Evolutionary conservation across 2,329 filamentous ascomycete genomes (phyloP).

Genomic region (Penicillium hordei): DNA sequence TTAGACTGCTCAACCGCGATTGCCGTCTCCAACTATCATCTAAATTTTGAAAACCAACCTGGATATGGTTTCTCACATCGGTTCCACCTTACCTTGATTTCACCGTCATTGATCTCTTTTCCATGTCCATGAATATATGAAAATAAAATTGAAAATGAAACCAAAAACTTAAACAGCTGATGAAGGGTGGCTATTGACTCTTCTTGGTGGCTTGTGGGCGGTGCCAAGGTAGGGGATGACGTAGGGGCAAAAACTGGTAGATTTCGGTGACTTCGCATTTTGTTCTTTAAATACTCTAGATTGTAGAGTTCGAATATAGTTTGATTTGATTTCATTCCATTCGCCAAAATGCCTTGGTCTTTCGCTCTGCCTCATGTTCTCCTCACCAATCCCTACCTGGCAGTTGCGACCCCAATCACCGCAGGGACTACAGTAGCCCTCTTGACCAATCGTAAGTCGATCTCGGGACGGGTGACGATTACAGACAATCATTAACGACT

Average conservation of each 20-base stretch:
- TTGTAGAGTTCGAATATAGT: background rate
- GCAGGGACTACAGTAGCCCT: constrained; percentile 27
- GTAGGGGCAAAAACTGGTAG: background rate
- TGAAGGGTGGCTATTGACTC: background rate
- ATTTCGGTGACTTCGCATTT: background rate
- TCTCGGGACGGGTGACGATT: background rate
- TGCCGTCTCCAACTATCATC: background rate
- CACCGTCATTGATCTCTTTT: background rate
- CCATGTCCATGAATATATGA: background rate
- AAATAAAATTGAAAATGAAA: background rate
- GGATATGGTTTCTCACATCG: background rate
- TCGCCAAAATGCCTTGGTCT: constrained; percentile 31
- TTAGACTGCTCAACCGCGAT: too few relatives aligned
- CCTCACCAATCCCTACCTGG: constrained; percentile 28
- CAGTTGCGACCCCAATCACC: constrained; percentile 33
- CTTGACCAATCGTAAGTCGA: constrained; percentile 31
- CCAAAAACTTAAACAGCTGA: background rate
- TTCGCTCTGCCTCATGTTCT: constrained; percentile 33
- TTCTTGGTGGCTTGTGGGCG: background rate
- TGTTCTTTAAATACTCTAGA: background rate
- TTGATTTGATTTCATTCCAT: background rate
- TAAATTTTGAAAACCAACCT: background rate
- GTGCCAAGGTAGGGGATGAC: background rate
- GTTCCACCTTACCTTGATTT: background rate
- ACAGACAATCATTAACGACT: constrained; percentile 27